Evolutionary conservation across 192 early-diverging fungal genomes (phyloP).

Genomic region (Thamnidium elegans): DNA sequence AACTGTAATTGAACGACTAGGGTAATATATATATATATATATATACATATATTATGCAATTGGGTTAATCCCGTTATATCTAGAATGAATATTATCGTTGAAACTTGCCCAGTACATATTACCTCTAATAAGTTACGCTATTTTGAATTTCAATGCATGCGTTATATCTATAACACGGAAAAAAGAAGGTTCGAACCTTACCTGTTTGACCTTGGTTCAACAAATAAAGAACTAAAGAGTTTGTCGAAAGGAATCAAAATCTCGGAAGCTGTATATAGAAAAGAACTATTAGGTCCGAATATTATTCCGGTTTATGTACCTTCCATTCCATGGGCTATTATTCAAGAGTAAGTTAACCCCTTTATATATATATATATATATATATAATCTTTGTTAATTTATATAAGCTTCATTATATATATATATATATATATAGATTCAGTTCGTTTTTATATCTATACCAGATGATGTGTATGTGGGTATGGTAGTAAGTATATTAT

Average conservation of each 20-base stretch:
- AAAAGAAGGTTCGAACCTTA: constrained; percentile 52
- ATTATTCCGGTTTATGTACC: constrained; percentile 55
- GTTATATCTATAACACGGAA: constrained; percentile 63
- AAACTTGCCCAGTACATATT: constrained; percentile 38
- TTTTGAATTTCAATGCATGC: constrained; percentile 75
- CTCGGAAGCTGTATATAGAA: constrained; percentile 49
- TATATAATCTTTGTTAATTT: not conserved
- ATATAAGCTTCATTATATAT: constrained; percentile 41
- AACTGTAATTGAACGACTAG: constrained; percentile 23
- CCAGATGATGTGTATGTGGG: constrained; percentile 65
- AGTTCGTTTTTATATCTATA: constrained; percentile 56
- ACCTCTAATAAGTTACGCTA: constrained; percentile 42
- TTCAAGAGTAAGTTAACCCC: constrained; percentile 47
- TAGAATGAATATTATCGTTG: constrained; percentile 40
- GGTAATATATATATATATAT: constrained; percentile 18
- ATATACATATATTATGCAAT: not conserved
- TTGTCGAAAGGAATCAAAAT: constrained; percentile 46
- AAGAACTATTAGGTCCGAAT: constrained; percentile 65
- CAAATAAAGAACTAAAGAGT: constrained; percentile 43
- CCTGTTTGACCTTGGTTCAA: constrained; percentile 55
- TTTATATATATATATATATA: no score
- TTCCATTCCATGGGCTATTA: constrained; percentile 42
- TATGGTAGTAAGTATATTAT: constrained; percentile 43
- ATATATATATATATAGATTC: constrained; percentile 27
- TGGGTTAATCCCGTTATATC: not conserved